These are phyloP conservation scores for Chlamydomonas sphaeroides DNA, from an alignment of 139 green algal genomes.

Conservation along the genomic window DNA sequence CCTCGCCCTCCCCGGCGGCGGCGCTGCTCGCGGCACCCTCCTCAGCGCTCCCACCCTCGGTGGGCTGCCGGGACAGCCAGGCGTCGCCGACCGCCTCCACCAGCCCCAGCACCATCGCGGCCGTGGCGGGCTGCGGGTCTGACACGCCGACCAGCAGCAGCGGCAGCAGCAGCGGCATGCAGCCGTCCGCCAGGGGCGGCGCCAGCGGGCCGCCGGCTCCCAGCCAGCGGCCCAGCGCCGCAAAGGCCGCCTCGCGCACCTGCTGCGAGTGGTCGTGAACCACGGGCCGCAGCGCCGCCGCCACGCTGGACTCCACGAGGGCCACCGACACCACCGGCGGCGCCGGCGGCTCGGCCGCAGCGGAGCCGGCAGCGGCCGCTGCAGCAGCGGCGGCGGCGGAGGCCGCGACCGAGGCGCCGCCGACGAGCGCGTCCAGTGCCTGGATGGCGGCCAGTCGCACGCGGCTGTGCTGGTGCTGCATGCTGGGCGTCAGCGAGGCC, in stretches of 20 bases:
- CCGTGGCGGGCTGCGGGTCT: slow-evolving; percentile 52
- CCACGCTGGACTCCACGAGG: slow-evolving; percentile 42
- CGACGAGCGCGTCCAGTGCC: slow-evolving; percentile 66
- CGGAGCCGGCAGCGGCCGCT: no score
- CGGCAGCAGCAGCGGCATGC: slow-evolving; percentile 61
- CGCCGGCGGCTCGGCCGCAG: no score
- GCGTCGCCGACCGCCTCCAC: slow-evolving; percentile 49
- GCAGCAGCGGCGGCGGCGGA: no score
- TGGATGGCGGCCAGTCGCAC: slow-evolving; percentile 59
- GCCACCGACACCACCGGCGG: slow-evolving; percentile 31
- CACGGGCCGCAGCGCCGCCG: slow-evolving; percentile 55
- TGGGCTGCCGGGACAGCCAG: neutral
- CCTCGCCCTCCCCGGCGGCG: neutral
- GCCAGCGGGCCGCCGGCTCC: slow-evolving; percentile 12
- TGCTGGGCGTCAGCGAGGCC: slow-evolving; percentile 8
- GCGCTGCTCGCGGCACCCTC: neutral
- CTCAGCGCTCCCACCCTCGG: no score
- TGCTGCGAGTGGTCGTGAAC: slow-evolving; percentile 60
- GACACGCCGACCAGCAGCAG: slow-evolving; percentile 75
- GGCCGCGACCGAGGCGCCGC: no score
- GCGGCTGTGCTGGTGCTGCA: slow-evolving; percentile 75
- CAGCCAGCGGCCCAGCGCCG: slow-evolving; percentile 65
- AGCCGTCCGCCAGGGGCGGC: neutral
- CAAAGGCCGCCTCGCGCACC: slow-evolving; percentile 66
- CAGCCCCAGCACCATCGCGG: slow-evolving; percentile 31